A percentile compares a stretch with the other conserved stretches of the same genome.
These are phyloP conservation scores for Eutypella sp. DNA, from an alignment of 2,329 filamentous ascomycete species.

Conservation along the genomic window DNA sequence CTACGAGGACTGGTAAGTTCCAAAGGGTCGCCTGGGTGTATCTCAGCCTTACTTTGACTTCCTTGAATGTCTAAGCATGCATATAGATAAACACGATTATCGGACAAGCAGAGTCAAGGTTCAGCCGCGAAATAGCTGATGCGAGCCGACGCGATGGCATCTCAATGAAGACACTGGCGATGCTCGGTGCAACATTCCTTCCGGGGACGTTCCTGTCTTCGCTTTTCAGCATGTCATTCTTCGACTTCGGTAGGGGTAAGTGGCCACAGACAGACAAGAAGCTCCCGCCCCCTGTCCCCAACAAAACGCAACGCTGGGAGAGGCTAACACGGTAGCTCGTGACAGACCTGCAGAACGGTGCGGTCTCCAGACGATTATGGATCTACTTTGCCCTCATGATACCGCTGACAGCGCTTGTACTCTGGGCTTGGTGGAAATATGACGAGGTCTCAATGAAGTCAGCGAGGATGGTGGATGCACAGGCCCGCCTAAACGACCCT, in stretches of 20 bases:
- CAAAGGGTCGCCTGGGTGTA: too few species aligned
- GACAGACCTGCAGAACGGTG: neutral
- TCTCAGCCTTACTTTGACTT: too few species aligned
- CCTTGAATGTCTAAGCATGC: too few species aligned
- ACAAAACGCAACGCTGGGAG: too few species aligned
- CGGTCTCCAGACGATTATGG: neutral
- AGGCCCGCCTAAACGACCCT: neutral
- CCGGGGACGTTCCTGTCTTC: conserved; percentile 10
- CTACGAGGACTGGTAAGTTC: conserved; percentile 28
- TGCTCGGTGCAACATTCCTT: conserved; percentile 9
- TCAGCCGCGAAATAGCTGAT: conserved; percentile 27
- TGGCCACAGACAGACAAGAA: neutral
- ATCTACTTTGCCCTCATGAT: neutral
- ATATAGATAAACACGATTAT: conserved; percentile 29
- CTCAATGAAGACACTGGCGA: conserved; percentile 20
- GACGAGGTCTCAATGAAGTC: neutral
- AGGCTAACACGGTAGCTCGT: neutral
- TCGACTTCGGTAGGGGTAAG: neutral
- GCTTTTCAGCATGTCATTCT: neutral
- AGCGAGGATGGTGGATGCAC: neutral
- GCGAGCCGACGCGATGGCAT: conserved; percentile 16
- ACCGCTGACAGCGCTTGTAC: neutral
- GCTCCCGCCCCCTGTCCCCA: neutral
- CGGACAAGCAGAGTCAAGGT: conserved; percentile 28
- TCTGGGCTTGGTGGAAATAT: neutral